Conservation (phyloP, 768 basidiomycete genomes). For the Gymnopilus junonius region DNA sequence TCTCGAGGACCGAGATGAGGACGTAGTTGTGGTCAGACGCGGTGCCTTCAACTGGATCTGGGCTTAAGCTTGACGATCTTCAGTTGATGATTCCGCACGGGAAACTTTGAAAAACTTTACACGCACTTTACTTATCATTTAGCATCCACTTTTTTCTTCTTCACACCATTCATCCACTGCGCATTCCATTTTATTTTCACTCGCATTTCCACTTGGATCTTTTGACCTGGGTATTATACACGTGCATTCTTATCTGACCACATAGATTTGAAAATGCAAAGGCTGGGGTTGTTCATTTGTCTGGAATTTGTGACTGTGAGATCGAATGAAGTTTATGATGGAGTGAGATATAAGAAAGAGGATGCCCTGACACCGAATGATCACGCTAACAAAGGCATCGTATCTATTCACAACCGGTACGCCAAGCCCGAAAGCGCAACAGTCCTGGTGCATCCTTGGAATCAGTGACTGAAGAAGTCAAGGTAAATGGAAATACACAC, state of each 20-base stretch:
- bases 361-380: not conserved
- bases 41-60: constrained; percentile 32
- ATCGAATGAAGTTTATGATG: not conserved
- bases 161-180: not conserved
- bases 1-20: constrained; percentile 30
- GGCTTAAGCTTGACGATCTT: constrained; percentile 23
- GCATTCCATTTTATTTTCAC: not conserved
- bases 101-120: constrained; percentile 8
- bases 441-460: no score
- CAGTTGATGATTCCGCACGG: not conserved
- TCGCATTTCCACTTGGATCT: not conserved
- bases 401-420: no score
- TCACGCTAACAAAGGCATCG: no score
- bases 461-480: no score
- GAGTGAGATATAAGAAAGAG: not conserved
- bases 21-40: constrained; percentile 28
- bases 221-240: constrained; percentile 14
- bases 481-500: no score
- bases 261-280: constrained; percentile 18
- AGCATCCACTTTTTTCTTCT: not conserved
- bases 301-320: not conserved
- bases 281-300: constrained; percentile 11
- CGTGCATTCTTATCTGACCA: constrained; percentile 16
- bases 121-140: constrained; percentile 1
- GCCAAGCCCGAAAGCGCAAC: no score